Evolutionary conservation across 1,284 basidiomycete genomes (phyloP), one percentile per base, ranked within the genome.

Genomic region (Tausonia pullulans): DNA sequence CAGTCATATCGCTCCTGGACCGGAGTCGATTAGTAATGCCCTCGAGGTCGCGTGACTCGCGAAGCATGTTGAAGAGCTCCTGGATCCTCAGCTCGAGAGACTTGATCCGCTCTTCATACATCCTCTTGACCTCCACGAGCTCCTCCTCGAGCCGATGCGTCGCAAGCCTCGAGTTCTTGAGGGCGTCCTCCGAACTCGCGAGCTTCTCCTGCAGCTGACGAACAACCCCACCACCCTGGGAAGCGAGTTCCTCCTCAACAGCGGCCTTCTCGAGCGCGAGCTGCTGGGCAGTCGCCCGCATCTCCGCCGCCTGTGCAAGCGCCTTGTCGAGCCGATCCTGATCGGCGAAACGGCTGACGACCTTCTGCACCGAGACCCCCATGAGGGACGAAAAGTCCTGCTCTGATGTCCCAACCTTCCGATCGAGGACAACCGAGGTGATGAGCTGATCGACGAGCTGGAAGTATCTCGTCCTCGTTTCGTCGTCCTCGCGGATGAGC

Each of bases 361-460:
- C 83, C 59, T 87, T 84, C 69, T 91, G 86, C 27, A 98, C 92
- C 2, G 90, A 93, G 65, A 89, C 85, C 0, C 93, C 94, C 68
- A 97, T 82, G 27, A 93, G 83, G 59, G 86, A 83, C 66, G 91
- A 88, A 43, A 92, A 89, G 46, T 90, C 88, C 44, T 82, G 83
- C 60, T 79, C 78, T 48, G 80, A 79, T 60, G 92, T 82, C 5
- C 64, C 64, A 70, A 90, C 89, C 75, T 92, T 90, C 61, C 79
- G 77, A 76, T 96, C 92, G 78, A 97, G 83, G 40, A 98, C 93
- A 56, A 98, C 85, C 70, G 94, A 89, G 46, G 90, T 87, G 58
- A 98, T 84, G 59, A 98, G 80, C n/a, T 88, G 87, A 74, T 98
- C 92, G 71, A 99, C 83, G 58, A 99, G 83, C 76, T 93, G 91